Evolutionary conservation across 192 early-diverging fungal genomes (phyloP), one percentile per base, ranked within the genome.

Genomic region (Backusella australiensis): DNA sequence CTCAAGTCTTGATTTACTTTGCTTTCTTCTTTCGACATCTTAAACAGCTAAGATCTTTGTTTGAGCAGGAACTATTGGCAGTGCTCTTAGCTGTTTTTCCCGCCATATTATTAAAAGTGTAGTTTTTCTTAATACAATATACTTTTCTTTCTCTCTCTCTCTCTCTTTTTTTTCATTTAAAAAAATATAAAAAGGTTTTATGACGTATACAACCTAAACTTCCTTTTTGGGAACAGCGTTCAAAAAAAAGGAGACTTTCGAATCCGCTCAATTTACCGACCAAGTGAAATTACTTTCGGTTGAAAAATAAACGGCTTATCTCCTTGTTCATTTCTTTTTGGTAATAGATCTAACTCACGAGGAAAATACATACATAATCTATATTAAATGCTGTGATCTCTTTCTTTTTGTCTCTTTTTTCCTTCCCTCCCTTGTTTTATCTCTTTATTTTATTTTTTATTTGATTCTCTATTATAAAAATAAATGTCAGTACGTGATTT

Each of bases 1-100:
- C 29, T 29, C 26, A 11, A 23, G 19, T 74, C 23, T n/a, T 41
- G 11, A 32, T 42, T 77, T 77, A 77, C 80, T 81, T 81, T 74
- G 80, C 80, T 78, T 81, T 81, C 72, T 81, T 81, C 70, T 81
- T 81, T 67, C 80, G 76, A 67, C 80, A 81, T 34, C 76, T 68
- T 59, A 81, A 56, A 72, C 80, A 81, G 32, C 80, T 81, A 11
- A 81, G 73, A 32, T 78, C 76, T 42, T 78, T 81, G 39, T 74
- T 81, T 14, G 70, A 41, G 23, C 29, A 29, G 4, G 12, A 6
- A 72, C 15, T 41, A 72, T 69, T 17, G 34, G 36, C 76, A 21
- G 15, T 35, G 11, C 9, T 69, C 21, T 35, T 38, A 23, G 36
- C 21, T 38, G 36, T 9, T 69, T 69, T 69, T 8, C 67, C 67